Percentiles rank a stretch among this genome's conserved stretches.
Conservation (phyloP, 2,329 filamentous ascomycete species). For the Xylogone sp. region DNA sequence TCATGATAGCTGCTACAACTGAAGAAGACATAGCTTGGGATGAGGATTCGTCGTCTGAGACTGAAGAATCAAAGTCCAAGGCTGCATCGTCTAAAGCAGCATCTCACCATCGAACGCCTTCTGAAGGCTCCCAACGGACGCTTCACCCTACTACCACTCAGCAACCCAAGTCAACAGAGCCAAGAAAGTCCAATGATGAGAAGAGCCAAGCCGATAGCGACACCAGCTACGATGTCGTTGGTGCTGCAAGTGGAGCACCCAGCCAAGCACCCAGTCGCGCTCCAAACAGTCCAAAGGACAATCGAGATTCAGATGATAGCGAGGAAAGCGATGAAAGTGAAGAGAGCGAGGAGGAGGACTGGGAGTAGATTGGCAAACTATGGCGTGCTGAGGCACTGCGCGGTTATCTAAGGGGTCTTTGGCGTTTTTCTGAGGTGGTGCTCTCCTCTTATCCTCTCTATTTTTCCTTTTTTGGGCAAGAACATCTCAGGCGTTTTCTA, state of each 20-base stretch:
- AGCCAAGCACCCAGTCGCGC: slow-evolving; percentile 78
- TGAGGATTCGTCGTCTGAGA: slow-evolving; percentile 66
- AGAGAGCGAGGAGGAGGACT: slow-evolving; percentile 51
- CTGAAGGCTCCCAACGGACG: slow-evolving; percentile 55
- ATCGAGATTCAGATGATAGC: slow-evolving; percentile 55
- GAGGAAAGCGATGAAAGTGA: too few relatives aligned
- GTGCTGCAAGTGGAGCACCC: slow-evolving; percentile 68
- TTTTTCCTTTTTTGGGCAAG: too few relatives aligned
- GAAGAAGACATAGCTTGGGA: slow-evolving; percentile 70
- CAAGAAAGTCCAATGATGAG: slow-evolving; percentile 78
- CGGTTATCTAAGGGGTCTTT: not conserved
- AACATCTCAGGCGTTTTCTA: too few relatives aligned
- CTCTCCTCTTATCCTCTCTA: not conserved
- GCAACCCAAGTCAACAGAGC: slow-evolving; percentile 57
- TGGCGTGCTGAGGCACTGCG: not conserved
- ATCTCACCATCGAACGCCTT: slow-evolving; percentile 31
- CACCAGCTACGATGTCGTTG: slow-evolving; percentile 91
- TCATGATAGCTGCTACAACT: slow-evolving; percentile 64
- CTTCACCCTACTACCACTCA: slow-evolving; percentile 47
- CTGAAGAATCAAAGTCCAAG: slow-evolving; percentile 33
- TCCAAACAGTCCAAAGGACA: slow-evolving; percentile 61
- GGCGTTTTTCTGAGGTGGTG: not conserved
- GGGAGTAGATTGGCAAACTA: slow-evolving; percentile 53
- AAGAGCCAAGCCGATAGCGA: slow-evolving; percentile 92
- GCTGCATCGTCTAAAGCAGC: slow-evolving; percentile 36